Base-by-base conservation (phyloP, 1,284 basidiomycete genomes). In the Ganoderma lingzhi region DNA sequence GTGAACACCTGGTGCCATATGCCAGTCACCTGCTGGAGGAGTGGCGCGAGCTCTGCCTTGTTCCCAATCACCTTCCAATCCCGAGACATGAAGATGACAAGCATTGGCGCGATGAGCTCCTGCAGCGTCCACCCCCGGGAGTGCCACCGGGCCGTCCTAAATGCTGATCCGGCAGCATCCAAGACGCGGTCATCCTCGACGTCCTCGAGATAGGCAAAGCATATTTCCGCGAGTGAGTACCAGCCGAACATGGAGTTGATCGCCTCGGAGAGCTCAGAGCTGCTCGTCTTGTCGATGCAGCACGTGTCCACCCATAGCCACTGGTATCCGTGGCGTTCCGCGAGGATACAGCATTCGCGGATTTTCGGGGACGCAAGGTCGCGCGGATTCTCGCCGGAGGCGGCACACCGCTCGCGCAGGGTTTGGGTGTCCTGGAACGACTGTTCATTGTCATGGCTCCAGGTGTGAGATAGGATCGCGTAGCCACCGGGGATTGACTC, bases 271-370 rank as follows among this genome's bases (percentile, higher is more conserved):
- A 63, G 62, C 32, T 63, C 62, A 2, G 45, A 39, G 12, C 45
- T 53, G 35, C 45, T 63, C 35, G 44, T 35, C 41, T 63, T 63
- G 45, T 63, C 62, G 45, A 63, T 63, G 32, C 62, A 63, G 12
- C 62, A 63, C 6, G 45, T 53, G 28, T 63, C 62, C 3, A 51
- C 45, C 62, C 62, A 63, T 14, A 32, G 44, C 45, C 45, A 63
- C 28, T 39, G 37, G 62, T 63, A 63, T 6, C 62, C 62, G 30
- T 51, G 19, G 30, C n/a, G 15, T 8, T 63, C 62, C 6, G 62
- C 62, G 32, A 63, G 44, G 10, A 51, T 63, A 45, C 62, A 63
- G 19, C 44, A 53, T n/a, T 63, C 17, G 19, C 62, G 62, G 62
- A 53, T 53, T n/a, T 63, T 63, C 35, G 30, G 32, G 14, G 45